These are phyloP conservation scores for Gossypium davidsonii DNA, from an alignment of 441 rosid species.

Conservation along the genomic window DNA sequence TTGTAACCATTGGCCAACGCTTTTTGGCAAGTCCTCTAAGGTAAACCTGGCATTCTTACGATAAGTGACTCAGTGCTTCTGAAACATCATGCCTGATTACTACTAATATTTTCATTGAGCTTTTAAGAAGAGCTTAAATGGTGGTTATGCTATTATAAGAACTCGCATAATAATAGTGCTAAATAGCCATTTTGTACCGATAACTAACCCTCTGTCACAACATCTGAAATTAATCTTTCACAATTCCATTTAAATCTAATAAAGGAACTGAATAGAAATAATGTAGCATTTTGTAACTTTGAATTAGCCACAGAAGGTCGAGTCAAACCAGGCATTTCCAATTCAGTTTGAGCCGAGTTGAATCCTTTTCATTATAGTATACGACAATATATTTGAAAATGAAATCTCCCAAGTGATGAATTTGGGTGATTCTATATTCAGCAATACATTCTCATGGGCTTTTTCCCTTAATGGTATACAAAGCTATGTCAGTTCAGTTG, in stretches of 20 bases:
- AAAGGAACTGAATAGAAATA: not conserved
- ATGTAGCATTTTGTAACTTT: not conserved
- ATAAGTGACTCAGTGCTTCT: not conserved
- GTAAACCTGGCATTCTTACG: constrained; percentile 23
- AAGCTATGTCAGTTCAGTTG: not conserved
- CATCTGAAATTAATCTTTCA: not conserved
- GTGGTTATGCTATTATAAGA: not conserved
- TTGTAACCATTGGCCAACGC: constrained; percentile 77
- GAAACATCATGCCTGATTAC: not conserved
- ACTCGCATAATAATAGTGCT: not conserved
- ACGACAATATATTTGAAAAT: not conserved
- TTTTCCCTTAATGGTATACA: not conserved
- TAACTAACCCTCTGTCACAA: not conserved
- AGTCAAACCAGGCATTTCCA: not conserved
- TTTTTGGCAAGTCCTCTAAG: constrained; percentile 68
- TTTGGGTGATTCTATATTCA: not conserved
- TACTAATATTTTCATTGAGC: not conserved
- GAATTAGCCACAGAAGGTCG: not conserved
- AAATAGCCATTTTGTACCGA: not conserved
- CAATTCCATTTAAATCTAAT: not conserved
- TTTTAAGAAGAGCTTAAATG: not conserved
- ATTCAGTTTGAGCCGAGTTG: not conserved
- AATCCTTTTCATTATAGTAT: not conserved
- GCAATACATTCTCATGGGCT: not conserved
- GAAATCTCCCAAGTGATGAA: not conserved